A percentile compares a stretch with the other conserved stretches of the same genome.
phyloP scores from a whole-genome alignment of 352 stramenopile genomes.

The Globisporangium uncinulatum region DNA sequence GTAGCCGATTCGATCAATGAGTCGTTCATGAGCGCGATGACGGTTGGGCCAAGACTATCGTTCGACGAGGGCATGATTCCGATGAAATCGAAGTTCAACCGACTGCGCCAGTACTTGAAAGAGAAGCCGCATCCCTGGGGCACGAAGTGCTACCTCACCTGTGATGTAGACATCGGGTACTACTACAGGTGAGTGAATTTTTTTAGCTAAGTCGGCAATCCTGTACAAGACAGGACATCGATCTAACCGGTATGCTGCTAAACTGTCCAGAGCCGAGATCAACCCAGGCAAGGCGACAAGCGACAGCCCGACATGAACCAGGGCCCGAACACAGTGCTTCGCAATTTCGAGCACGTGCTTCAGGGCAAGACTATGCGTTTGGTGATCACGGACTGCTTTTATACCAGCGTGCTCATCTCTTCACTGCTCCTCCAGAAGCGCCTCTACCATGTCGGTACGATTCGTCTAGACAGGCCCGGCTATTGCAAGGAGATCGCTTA shows the following conservation, averaged over 20 bases:
- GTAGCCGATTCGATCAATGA: not conserved
- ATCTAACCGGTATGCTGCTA: too few species aligned
- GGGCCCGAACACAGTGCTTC: too few species aligned
- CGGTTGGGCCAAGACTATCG: too few species aligned
- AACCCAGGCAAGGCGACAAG: not conserved
- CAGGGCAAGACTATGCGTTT: not conserved
- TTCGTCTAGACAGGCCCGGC: slow-evolving; percentile 8
- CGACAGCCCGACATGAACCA: not conserved
- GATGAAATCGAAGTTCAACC: not conserved
- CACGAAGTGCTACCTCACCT: slow-evolving; percentile 22
- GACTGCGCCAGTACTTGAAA: slow-evolving; percentile 8
- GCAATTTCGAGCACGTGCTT: slow-evolving; percentile 3
- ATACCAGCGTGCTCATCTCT: slow-evolving; percentile 4
- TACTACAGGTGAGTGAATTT: not conserved
- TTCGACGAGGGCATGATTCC: slow-evolving; percentile 21
- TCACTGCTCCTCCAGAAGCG: slow-evolving; percentile 9
- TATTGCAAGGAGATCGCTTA: slow-evolving; percentile 15
- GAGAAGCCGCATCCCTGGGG: slow-evolving; percentile 16
- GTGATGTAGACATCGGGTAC: slow-evolving; percentile 14
- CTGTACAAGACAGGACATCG: not conserved
- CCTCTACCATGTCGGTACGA: slow-evolving; percentile 13
- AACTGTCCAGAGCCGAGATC: not conserved
- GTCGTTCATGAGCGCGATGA: not conserved
- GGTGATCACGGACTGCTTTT: slow-evolving; percentile 1
- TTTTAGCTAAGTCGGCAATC: not conserved